A percentile compares a stretch with the other conserved stretches of the same genome.
Conservation (phyloP, 192 early-diverging fungal genomes). For the Geosiphon pyriformis region DNA sequence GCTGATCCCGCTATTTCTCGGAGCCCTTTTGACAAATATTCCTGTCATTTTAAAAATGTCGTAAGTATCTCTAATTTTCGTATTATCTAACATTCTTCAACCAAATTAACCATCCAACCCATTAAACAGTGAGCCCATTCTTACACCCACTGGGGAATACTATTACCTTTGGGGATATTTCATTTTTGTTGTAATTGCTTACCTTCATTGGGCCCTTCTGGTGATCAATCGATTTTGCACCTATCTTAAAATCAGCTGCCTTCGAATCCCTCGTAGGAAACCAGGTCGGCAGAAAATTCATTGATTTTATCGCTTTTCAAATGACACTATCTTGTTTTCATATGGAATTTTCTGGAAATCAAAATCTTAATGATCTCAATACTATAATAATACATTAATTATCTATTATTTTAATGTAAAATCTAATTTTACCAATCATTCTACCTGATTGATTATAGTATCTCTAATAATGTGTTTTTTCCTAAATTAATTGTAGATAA, state of each 20-base stretch:
- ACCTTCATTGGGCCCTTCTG: conserved; percentile 78
- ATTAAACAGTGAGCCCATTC: conserved; percentile 47
- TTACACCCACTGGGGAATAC: conserved; percentile 63
- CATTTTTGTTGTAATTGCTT: conserved; percentile 66
- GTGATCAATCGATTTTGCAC: conserved; percentile 87
- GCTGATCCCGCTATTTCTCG: conserved; percentile 67
- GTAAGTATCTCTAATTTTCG: conserved; percentile 33
- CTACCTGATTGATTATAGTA: too few relatives aligned
- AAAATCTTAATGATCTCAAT: background rate
- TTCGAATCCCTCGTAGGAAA: conserved; percentile 56
- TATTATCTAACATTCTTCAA: background rate
- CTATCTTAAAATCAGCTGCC: conserved; percentile 79
- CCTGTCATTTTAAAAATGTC: conserved; percentile 45
- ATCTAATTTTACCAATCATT: too few relatives aligned
- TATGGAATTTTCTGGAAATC: background rate
- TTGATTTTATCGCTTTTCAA: conserved; percentile 1
- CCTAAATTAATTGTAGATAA: background rate
- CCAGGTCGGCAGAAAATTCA: conserved; percentile 15
- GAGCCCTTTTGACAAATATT: conserved; percentile 61
- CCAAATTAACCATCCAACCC: background rate
- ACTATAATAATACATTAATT: background rate
- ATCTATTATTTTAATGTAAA: background rate
- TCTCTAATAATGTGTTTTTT: too few relatives aligned
- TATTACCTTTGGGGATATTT: conserved; percentile 66
- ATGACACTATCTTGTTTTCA: background rate